phyloP scores from a whole-genome alignment of 2,329 filamentous ascomycete species.

The Raffaelea albimanens region DNA sequence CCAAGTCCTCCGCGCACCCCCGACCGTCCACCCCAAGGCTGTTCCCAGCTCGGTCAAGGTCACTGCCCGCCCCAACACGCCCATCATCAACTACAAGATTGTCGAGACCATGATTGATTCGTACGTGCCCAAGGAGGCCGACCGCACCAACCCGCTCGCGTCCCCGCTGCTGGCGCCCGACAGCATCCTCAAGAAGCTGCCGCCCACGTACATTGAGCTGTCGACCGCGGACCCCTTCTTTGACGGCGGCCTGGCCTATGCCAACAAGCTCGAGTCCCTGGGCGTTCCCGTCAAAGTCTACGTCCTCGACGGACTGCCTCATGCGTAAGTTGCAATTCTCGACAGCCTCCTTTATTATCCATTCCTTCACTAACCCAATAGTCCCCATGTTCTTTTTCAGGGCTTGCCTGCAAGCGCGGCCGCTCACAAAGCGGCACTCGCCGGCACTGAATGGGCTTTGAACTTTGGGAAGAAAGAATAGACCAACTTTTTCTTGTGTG shows the following conservation, averaged over 20 bases:
- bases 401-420: not conserved
- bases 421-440: not conserved
- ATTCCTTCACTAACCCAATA: not conserved
- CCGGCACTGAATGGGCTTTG: not conserved
- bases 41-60: not conserved
- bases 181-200: not conserved
- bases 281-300: not conserved
- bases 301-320: not conserved
- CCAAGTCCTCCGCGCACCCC: not conserved
- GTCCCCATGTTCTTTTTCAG: not conserved
- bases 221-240: not conserved
- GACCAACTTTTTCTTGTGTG: too few species aligned
- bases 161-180: not conserved
- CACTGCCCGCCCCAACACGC: not conserved
- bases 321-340: not conserved
- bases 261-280: not conserved
- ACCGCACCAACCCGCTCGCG: not conserved
- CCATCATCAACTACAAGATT: not conserved
- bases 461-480: too few species aligned
- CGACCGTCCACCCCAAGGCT: not conserved
- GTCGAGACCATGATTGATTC: not conserved
- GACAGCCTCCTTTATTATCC: not conserved
- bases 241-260: not conserved
- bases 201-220: not conserved
- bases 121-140: not conserved